Evolutionary conservation across 495 filamentous ascomycete genomes (phyloP), one percentile per base, ranked within the genome.

Genomic region (Alectoria sarmentosa): DNA sequence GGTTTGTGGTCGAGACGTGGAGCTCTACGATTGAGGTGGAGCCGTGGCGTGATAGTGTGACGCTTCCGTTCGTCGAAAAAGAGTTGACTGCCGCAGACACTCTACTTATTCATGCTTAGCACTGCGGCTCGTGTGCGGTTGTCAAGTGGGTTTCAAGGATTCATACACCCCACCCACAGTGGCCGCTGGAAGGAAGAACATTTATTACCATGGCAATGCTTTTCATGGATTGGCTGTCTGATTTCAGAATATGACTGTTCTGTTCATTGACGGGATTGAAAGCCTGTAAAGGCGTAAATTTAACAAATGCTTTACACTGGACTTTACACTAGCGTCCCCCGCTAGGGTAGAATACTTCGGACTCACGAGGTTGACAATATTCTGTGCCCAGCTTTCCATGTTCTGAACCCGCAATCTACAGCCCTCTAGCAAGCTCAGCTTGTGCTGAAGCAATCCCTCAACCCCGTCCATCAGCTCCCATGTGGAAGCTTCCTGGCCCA

Each of bases 181-280:
- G n/a, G n/a, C n/a, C n/a, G n/a, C n/a, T n/a, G n/a, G n/a, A n/a
- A 34, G 66, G 66, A 14, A 69, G 64, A 38, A 69, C 66, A 3
- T 36, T 21, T 54, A 69, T 56, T 26, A 69, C 52, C 1, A 23
- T 44, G 8, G 66, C 66, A 21, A 69, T 69, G 36, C 49, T 59
- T 49, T 49, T 69, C 66, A 69, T 69, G 14, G 65, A 63, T 58
- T 28, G 19, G 58, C 66, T 69, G 55, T 68, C 63, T 0, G 36
- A 21, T 41, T 65, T 68, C 39, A 67, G 1, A 9, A 63, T 30
- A 9, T 46, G 36, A 26, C 65, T 67, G 42, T 67, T 61, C 6
- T 58, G 65, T 32, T 64, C 60, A 23, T 19, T 46, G 10, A 46
- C 42, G 0, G 23, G 5, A 37, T 67, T 67, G 61, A 67, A 63